Base-by-base conservation (phyloP, 805 yeast species). In the Peterozyma xylosa region DNA sequence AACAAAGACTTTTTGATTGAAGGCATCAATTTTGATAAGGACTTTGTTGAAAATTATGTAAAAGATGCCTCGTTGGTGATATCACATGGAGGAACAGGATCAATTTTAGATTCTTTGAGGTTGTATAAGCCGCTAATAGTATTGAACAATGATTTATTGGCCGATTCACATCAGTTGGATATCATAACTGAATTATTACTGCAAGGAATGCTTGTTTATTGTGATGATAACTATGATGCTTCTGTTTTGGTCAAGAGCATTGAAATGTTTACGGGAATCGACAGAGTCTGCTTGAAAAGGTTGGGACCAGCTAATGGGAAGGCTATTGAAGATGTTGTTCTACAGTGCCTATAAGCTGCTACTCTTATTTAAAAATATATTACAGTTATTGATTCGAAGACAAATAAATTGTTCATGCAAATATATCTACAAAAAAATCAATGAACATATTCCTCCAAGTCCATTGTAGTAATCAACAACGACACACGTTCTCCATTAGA, bases 11-110 rank as follows among this genome's bases (percentile, higher is more conserved):
- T 71, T 2, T 42, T 46, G 4, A 59, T 81, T 9, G 52, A 57
- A 17, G 81, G 83, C 2, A 64, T 82, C 29, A 63, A 60, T 3
- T 75, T 76, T 52, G 70, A 75, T 9, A 53, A 63, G 3, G 58
- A 70, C 11, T 47, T 64, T 34, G 64, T 77, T 21, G 55, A 52
- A 2, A 53, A 60, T 0, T 67, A 70, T 45, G 74, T 87, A 2
- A 39, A 51, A 0, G 34, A 55, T 1, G 67, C 80, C 2, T 78
- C 78, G 41, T 51, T 87, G 37, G 86, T 91, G 10, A 72, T 93
- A 11, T 80, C 96, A 0, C 98, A 93, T 58, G 97, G 96, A 0
- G 84, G 84, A 1, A 87, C 98, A 0, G 99, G 99, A 2, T 86
- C 96, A 0, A 85, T 91, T 7, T 60, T 93, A 27, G 99, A 91